phyloP scores from a whole-genome alignment of 1,284 basidiomycete genomes.

The Apiotrichum siamense region DNA sequence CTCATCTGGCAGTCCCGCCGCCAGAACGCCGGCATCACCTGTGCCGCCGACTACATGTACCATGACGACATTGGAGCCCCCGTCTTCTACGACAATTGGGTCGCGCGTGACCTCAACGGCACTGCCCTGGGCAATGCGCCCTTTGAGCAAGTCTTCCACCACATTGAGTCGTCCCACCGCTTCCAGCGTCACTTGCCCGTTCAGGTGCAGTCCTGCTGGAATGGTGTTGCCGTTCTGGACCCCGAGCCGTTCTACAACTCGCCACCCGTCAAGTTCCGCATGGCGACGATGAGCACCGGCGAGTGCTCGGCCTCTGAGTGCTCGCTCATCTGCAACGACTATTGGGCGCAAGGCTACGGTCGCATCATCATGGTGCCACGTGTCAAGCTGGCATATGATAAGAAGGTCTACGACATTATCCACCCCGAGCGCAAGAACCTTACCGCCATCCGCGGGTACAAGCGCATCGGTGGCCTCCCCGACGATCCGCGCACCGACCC shows the following conservation, averaged over 20 bases:
- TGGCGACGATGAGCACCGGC: constrained; percentile 70
- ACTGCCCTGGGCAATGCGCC: constrained; percentile 94
- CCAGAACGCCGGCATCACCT: constrained; percentile 93
- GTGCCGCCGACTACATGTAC: constrained; percentile 96
- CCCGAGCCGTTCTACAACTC: constrained; percentile 85
- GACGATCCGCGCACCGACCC: constrained; percentile 91
- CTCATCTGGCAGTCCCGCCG: constrained; percentile 85
- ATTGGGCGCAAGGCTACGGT: constrained; percentile 87
- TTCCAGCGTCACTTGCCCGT: constrained; percentile 86
- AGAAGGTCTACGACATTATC: constrained; percentile 86
- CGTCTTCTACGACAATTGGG: constrained; percentile 98
- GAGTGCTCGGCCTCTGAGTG: constrained; percentile 93
- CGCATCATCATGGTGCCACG: constrained; percentile 92
- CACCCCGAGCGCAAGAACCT: constrained; percentile 81
- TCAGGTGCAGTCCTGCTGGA: constrained; percentile 95
- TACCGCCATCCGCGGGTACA: constrained; percentile 86
- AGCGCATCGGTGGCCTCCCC: constrained; percentile 79
- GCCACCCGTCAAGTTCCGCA: constrained; percentile 82
- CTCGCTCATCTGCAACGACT: constrained; percentile 83
- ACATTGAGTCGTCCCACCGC: constrained; percentile 63
- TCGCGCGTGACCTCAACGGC: constrained; percentile 92
- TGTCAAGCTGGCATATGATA: constrained; percentile 90
- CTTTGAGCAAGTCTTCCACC: constrained; percentile 86
- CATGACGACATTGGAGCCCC: constrained; percentile 85
- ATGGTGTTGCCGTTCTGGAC: constrained; percentile 86